Conservation (phyloP, 2,329 filamentous ascomycete genomes). For the Trichoderma breve region DNA sequence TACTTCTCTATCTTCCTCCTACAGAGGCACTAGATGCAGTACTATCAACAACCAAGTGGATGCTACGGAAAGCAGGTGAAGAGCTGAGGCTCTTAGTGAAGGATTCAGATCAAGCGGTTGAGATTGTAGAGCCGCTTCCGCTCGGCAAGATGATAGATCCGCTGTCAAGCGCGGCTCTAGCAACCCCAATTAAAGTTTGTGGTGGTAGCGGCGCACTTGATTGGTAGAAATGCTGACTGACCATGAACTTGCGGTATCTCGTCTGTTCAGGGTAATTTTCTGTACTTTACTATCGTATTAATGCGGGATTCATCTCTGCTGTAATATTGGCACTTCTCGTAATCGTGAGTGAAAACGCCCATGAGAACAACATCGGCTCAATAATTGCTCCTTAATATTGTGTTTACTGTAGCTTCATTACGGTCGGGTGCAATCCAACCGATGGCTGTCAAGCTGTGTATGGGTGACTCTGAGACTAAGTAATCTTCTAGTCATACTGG, state of each 20-base stretch:
- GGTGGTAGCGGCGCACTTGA: neutral
- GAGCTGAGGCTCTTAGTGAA: conserved; percentile 16
- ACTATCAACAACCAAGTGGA: conserved; percentile 76
- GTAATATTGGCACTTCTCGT: neutral
- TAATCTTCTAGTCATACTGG: neutral
- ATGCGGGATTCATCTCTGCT: neutral
- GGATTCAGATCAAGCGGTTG: neutral
- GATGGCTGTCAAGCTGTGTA: neutral
- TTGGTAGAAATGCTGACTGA: neutral
- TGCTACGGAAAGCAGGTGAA: conserved; percentile 68
- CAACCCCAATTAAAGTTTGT: neutral
- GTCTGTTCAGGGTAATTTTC: too few species aligned
- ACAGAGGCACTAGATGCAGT: conserved; percentile 76
- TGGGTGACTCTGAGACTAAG: neutral
- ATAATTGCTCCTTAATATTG: neutral
- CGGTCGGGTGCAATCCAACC: neutral
- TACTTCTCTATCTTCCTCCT: conserved; percentile 78
- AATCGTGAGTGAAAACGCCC: neutral
- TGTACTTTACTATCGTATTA: neutral
- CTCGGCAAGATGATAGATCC: neutral
- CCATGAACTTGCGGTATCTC: neutral
- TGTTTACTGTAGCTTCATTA: neutral
- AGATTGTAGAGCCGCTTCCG: neutral
- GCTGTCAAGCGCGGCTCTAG: neutral
- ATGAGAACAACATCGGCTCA: neutral